These are phyloP conservation scores for Ceratocystiopsis minuta DNA, from an alignment of 2,329 filamentous ascomycete genomes.

Conservation along the genomic window DNA sequence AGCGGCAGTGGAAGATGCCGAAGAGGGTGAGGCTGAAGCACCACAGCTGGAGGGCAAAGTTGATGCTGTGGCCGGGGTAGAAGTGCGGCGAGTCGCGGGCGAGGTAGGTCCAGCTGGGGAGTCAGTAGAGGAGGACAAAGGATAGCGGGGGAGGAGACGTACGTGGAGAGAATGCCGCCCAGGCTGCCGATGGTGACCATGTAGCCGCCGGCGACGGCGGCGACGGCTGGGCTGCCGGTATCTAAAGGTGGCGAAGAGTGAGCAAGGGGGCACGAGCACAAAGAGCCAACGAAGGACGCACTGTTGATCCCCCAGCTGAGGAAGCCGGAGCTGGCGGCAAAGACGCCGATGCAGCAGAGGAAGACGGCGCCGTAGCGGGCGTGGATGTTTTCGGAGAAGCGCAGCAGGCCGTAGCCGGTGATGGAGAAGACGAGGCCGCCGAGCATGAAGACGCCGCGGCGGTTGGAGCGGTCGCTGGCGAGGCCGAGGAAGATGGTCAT, in stretches of 20 bases:
- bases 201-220: slow-evolving; percentile 36
- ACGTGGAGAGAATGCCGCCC: slow-evolving; percentile 37
- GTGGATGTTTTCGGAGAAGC: slow-evolving; percentile 23
- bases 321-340: slow-evolving; percentile 39
- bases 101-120: slow-evolving; percentile 39
- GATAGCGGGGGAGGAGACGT: slow-evolving; percentile 21
- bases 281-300: slow-evolving; percentile 11
- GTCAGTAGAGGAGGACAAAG: slow-evolving; percentile 11
- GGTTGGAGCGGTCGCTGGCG: slow-evolving; percentile 23
- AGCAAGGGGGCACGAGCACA: neutral
- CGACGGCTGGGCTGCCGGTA: slow-evolving; percentile 34
- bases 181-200: slow-evolving; percentile 36
- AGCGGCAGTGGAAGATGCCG: slow-evolving; percentile 33
- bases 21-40: slow-evolving; percentile 25
- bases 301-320: slow-evolving; percentile 41
- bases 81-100: slow-evolving; percentile 27
- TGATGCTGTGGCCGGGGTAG: slow-evolving; percentile 35
- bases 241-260: slow-evolving; percentile 18
- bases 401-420: slow-evolving; percentile 13
- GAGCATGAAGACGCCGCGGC: slow-evolving; percentile 23
- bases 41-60: slow-evolving; percentile 29
- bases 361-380: slow-evolving; percentile 35
- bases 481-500: slow-evolving; percentile 22
- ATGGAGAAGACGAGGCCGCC: slow-evolving; percentile 33
- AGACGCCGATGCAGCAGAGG: slow-evolving; percentile 35